phyloP scores from a whole-genome alignment of 352 stramenopile genomes.

The Blastocystis sp. region DNA sequence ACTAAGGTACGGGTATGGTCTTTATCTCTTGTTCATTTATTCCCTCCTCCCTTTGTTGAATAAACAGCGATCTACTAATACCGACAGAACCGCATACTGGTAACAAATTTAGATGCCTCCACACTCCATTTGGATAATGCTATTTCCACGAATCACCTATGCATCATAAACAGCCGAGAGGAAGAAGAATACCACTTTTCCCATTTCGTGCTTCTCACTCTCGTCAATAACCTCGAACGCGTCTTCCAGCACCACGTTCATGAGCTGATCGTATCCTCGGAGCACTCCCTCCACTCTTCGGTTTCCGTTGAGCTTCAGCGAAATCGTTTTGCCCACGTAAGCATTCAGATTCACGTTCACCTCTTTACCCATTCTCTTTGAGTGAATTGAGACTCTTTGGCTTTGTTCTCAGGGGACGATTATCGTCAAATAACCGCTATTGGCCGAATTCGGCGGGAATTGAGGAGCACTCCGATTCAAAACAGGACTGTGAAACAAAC shows the following conservation, averaged over 20 bases:
- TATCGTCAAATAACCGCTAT: conserved; percentile 4
- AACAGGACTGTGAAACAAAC: conserved; percentile 8
- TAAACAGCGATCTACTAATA: background rate
- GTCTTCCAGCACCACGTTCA: conserved; percentile 85
- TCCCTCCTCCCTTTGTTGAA: conserved; percentile 14
- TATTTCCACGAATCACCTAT: conserved; percentile 83
- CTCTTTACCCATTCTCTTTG: conserved; percentile 34
- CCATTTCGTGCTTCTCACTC: conserved; percentile 63
- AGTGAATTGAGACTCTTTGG: background rate
- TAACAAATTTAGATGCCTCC: conserved; percentile 74
- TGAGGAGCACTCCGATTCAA: background rate
- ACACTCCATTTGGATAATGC: conserved; percentile 85
- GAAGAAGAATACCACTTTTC: conserved; percentile 48
- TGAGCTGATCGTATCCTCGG: conserved; percentile 85
- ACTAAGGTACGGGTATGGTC: conserved; percentile 1
- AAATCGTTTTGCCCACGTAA: conserved; percentile 85
- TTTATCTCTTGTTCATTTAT: conserved; percentile 54
- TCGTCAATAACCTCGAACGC: conserved; percentile 76
- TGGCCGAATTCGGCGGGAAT: background rate
- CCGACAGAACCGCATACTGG: conserved; percentile 22
- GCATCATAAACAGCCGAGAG: background rate
- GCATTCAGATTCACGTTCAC: conserved; percentile 77
- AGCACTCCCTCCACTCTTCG: conserved; percentile 82
- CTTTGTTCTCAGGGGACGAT: background rate
- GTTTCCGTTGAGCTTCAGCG: conserved; percentile 84